phyloP scores from a whole-genome alignment of 139 green algal species.

The Microglena sp. region DNA sequence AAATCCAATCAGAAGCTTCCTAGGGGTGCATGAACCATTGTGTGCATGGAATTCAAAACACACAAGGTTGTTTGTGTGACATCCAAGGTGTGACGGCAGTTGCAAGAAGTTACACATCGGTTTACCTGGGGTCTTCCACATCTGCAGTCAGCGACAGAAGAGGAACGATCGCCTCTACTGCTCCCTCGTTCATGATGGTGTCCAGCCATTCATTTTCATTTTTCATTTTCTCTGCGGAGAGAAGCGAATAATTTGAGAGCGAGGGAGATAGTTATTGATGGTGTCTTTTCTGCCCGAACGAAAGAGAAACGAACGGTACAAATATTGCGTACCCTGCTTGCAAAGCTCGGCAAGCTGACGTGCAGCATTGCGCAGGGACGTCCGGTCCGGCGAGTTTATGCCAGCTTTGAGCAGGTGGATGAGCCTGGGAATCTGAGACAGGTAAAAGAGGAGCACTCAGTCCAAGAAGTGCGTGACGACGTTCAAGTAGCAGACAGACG shows the following conservation, averaged over 20 bases:
- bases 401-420: too few relatives aligned
- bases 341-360: constrained; percentile 57
- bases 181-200: constrained; percentile 49
- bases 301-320: neutral
- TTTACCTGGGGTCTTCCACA: neutral
- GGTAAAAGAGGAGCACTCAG: too few relatives aligned
- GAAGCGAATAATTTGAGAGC: too few relatives aligned
- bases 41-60: too few relatives aligned
- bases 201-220: constrained; percentile 68
- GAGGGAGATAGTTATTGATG: too few relatives aligned
- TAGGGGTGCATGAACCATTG: too few relatives aligned
- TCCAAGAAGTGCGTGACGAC: too few relatives aligned
- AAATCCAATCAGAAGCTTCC: too few relatives aligned
- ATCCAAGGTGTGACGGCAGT: neutral
- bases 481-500: too few relatives aligned
- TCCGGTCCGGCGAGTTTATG: too few relatives aligned
- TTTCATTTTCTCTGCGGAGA: neutral
- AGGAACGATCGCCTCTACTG: constrained; percentile 54
- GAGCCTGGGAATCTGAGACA: too few relatives aligned
- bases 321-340: constrained; percentile 52
- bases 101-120: neutral
- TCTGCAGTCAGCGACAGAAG: constrained; percentile 37
- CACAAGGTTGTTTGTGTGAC: too few relatives aligned
- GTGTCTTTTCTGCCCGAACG: neutral
- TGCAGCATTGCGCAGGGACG: constrained; percentile 39